Evolutionary conservation across 2,329 filamentous ascomycete genomes (phyloP).

Genomic region (Exophiala sideris): DNA sequence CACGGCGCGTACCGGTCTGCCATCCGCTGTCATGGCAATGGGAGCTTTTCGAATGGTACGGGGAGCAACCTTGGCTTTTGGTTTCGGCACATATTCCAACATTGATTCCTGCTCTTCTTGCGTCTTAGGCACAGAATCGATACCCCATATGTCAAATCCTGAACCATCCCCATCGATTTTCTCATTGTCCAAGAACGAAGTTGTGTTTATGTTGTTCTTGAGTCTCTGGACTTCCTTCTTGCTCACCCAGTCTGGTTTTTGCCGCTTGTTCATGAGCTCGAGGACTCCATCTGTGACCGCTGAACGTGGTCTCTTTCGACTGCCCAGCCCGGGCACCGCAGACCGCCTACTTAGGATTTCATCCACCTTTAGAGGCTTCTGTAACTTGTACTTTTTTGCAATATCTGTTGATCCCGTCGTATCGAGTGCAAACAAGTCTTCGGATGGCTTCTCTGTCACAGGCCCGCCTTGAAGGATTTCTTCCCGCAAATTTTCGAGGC

Average conservation of each 20-base stretch:
- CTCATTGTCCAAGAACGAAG: constrained; percentile 30
- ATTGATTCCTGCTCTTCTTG: constrained; percentile 45
- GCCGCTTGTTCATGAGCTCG: constrained; percentile 65
- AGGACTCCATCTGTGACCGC: constrained; percentile 71
- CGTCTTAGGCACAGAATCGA: constrained; percentile 35
- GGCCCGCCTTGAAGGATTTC: constrained; percentile 90
- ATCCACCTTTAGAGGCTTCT: constrained; percentile 82
- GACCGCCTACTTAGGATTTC: constrained; percentile 87
- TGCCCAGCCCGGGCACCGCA: constrained; percentile 71
- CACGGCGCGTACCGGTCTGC: constrained; percentile 75
- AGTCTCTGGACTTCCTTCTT: constrained; percentile 79
- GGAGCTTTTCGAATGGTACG: constrained; percentile 72
- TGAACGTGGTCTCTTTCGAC: constrained; percentile 70
- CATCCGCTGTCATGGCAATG: constrained; percentile 76
- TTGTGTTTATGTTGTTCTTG: constrained; percentile 46
- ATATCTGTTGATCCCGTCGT: constrained; percentile 66
- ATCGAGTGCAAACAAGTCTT: constrained; percentile 83
- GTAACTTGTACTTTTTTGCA: constrained; percentile 61
- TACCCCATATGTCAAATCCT: constrained; percentile 75
- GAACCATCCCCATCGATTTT: constrained; percentile 52
- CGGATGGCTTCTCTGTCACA: constrained; percentile 74
- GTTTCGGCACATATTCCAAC: constrained; percentile 62
- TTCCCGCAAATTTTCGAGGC: constrained; percentile 78
- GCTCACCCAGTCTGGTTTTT: constrained; percentile 74
- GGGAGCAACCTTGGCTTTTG: constrained; percentile 67